These are phyloP conservation scores for Saccharomyces eubayanus DNA, from an alignment of 805 yeast species.

Conservation along the genomic window DNA sequence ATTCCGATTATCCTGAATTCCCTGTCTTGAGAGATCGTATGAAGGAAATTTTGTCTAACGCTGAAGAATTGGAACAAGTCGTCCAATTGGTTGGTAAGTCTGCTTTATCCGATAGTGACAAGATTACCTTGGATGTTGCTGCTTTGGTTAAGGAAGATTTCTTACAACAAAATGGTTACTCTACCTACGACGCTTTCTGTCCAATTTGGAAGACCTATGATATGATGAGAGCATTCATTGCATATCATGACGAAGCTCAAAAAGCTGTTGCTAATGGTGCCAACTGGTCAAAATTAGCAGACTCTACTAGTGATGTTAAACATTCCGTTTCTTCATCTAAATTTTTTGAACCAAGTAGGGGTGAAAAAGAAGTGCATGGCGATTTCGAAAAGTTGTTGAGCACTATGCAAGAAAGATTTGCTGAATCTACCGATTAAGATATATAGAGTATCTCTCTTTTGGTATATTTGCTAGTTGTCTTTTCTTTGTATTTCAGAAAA, in stretches of 20 bases:
- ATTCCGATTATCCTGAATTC: conserved; percentile 80
- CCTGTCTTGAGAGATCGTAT: conserved; percentile 84
- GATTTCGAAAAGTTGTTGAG: conserved; percentile 72
- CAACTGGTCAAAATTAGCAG: conserved; percentile 86
- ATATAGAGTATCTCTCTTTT: background rate
- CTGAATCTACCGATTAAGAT: conserved; percentile 82
- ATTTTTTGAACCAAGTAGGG: conserved; percentile 91
- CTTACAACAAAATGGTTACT: conserved; percentile 98
- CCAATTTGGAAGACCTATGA: conserved; percentile 98
- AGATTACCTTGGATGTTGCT: conserved; percentile 91
- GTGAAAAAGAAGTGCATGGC: conserved; percentile 65
- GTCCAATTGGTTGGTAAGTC: conserved; percentile 98
- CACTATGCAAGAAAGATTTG: conserved; percentile 80
- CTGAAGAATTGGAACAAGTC: conserved; percentile 98
- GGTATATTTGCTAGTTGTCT: background rate
- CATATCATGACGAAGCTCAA: conserved; percentile 95
- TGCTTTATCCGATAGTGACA: conserved; percentile 92
- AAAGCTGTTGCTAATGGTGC: conserved; percentile 92
- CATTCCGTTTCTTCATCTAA: conserved; percentile 91
- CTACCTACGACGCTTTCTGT: conserved; percentile 96
- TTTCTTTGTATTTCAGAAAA: background rate
- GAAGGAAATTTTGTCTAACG: conserved; percentile 89
- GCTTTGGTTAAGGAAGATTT: conserved; percentile 91
- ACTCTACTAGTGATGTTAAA: conserved; percentile 82
- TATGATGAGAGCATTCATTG: conserved; percentile 92